Base-by-base conservation (phyloP, 305 asterid genomes). In the Euphrasia arctica region DNA sequence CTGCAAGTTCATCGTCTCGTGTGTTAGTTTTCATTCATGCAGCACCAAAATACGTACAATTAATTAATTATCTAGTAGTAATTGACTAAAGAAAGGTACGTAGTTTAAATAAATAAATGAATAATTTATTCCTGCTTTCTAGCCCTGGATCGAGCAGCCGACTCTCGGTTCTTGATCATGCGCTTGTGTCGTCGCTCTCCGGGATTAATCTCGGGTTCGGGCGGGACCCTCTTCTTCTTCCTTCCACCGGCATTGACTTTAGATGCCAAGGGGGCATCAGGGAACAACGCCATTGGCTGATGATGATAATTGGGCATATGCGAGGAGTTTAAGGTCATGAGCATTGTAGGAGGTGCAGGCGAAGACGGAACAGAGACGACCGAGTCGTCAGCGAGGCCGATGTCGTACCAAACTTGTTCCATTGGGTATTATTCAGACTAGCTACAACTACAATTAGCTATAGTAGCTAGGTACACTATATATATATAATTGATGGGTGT, bases 131-230 rank as follows among this genome's bases (percentile, higher is more conserved):
- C 96, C 93, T 88, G 97, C 74, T 91, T 91, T 67, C 97, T 71
- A 50, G 97, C 95, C 58, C 97, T 74, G 18, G 95, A 88, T 9
- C 97, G 83, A n/a, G 96, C 85, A 42, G 97, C 96, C 0, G 97
- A 88, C 79, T 88, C 97, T 0, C 97, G 85, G 78, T 91, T 91
- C 95, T 91, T 88, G 75, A 91, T 83, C 96, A 91, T 91, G 3
- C 95, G 85, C 80, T 83, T 83, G 57, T 79, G 82, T 22, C 90
- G 80, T 2, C 85, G 76, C 58, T 81, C 96, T 29, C 76, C 81
- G 63, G 82, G 29, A 58, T 18, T 50, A 63, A 27, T 54, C 12
- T 12, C 90, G 22, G 22, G 22, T 18, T 18, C 22, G 22, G 22
- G 22, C 22, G 22, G 22, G 22, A 18, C 22, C 22, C 22, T 18